A percentile compares a stretch with the other conserved stretches of the same genome.
Conservation (phyloP, 331 rosid genomes). For the Quercus tomentella region DNA sequence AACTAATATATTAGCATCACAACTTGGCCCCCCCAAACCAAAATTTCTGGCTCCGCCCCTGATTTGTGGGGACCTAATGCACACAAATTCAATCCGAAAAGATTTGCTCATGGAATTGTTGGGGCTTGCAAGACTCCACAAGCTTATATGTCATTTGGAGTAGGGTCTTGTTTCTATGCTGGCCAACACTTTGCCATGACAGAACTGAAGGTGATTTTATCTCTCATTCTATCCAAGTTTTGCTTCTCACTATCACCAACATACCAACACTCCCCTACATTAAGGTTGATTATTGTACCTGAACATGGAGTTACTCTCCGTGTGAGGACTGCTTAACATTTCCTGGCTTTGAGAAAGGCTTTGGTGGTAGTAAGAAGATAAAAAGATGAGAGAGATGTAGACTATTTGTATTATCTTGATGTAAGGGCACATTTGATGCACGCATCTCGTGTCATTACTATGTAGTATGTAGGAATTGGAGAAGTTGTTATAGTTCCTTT, state of each 20-base stretch:
- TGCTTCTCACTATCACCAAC: slow-evolving; percentile 38
- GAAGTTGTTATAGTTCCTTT: too few species aligned
- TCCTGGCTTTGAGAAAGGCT: not conserved
- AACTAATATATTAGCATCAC: too few species aligned
- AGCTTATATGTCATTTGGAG: too few species aligned
- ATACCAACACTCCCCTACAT: slow-evolving; percentile 52
- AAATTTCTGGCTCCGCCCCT: too few species aligned
- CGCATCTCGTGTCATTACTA: too few species aligned
- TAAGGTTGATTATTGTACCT: slow-evolving; percentile 41
- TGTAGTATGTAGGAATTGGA: too few species aligned
- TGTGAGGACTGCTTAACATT: slow-evolving; percentile 21
- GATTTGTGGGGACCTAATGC: too few species aligned
- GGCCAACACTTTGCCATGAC: slow-evolving; percentile 63
- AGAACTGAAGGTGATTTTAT: slow-evolving; percentile 52
- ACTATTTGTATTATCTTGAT: not conserved
- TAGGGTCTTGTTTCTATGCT: not conserved
- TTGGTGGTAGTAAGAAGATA: not conserved
- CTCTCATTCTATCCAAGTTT: slow-evolving; percentile 46
- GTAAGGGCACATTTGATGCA: not conserved
- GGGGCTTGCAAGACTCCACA: too few species aligned
- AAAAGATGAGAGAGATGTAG: not conserved
- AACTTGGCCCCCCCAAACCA: too few species aligned
- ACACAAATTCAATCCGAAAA: too few species aligned
- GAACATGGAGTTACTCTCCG: slow-evolving; percentile 49
- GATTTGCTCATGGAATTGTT: too few species aligned